phyloP scores from a whole-genome alignment of 805 yeast genomes.

The Candida anglica region DNA sequence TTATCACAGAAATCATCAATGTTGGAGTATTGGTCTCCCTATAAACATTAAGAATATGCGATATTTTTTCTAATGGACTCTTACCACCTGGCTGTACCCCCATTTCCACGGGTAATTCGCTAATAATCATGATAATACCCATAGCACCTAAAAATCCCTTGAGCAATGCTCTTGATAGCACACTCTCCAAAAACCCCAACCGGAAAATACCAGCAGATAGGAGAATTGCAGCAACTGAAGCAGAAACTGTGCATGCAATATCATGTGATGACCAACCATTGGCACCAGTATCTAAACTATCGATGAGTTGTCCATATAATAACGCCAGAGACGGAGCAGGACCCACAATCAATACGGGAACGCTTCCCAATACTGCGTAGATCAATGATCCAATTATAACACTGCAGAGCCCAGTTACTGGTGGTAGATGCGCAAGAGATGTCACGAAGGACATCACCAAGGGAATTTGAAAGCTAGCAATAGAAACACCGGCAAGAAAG shows the following conservation, averaged over 20 bases:
- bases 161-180: constrained; percentile 69
- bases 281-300: constrained; percentile 25
- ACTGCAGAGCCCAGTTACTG: constrained; percentile 73
- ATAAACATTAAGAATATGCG: constrained; percentile 9
- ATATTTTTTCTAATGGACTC: constrained; percentile 17
- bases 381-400: constrained; percentile 75
- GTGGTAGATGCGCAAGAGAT: constrained; percentile 79
- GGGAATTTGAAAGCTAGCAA: constrained; percentile 33
- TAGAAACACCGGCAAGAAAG: constrained; percentile 26
- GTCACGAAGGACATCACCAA: constrained; percentile 71
- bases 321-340: constrained; percentile 88
- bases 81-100: constrained; percentile 18
- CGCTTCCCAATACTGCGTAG: constrained; percentile 76
- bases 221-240: constrained; percentile 64
- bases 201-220: constrained; percentile 67
- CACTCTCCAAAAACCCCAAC: constrained; percentile 78
- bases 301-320: constrained; percentile 76
- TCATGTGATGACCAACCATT: constrained; percentile 43
- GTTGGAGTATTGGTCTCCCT: constrained; percentile 13
- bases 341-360: constrained; percentile 86
- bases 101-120: constrained; percentile 46
- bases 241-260: constrained; percentile 59
- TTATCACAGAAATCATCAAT: constrained; percentile 13
- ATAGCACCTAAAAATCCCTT: constrained; percentile 85
- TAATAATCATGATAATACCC: constrained; percentile 75